Conservation (phyloP, 768 basidiomycete species). For the Ramaria sp. region DNA sequence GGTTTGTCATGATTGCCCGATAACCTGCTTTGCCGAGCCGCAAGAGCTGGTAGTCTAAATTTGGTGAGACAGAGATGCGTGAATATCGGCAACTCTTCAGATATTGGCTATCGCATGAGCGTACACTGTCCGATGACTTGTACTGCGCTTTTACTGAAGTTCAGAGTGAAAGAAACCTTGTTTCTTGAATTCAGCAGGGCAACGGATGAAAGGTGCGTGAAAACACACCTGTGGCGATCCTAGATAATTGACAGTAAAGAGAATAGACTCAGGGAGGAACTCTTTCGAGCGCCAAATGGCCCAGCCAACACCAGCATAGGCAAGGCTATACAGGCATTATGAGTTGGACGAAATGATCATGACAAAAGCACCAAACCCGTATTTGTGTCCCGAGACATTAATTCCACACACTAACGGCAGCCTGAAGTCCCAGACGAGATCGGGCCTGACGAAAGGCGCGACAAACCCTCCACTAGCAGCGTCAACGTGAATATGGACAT, state of each 20-base stretch:
- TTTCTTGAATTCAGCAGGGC: conserved; percentile 40
- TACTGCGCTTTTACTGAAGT: conserved; percentile 27
- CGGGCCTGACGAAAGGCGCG: conserved; percentile 51
- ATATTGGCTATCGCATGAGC: not conserved
- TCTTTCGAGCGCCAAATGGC: conserved; percentile 49
- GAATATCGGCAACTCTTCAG: not conserved
- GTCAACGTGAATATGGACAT: conserved; percentile 60
- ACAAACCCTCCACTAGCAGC: conserved; percentile 55
- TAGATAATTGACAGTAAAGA: conserved; percentile 47
- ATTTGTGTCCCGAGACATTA: conserved; percentile 54
- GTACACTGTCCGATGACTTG: conserved; percentile 16
- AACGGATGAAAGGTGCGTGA: conserved; percentile 15
- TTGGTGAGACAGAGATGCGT: not conserved
- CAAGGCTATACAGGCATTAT: conserved; percentile 13
- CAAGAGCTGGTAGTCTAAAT: conserved; percentile 17
- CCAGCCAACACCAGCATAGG: conserved; percentile 50
- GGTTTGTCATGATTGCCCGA: conserved; percentile 20
- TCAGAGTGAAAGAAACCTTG: conserved; percentile 53
- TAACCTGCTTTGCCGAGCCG: conserved; percentile 22
- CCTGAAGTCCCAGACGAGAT: conserved; percentile 48
- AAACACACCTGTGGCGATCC: conserved; percentile 36
- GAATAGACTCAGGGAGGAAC: conserved; percentile 47
- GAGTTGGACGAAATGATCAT: conserved; percentile 11
- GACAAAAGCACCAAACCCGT: conserved; percentile 23
- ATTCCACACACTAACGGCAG: conserved; percentile 50